phyloP scores from a whole-genome alignment of 208 protist species.

The Wallacemonas collosoma region DNA sequence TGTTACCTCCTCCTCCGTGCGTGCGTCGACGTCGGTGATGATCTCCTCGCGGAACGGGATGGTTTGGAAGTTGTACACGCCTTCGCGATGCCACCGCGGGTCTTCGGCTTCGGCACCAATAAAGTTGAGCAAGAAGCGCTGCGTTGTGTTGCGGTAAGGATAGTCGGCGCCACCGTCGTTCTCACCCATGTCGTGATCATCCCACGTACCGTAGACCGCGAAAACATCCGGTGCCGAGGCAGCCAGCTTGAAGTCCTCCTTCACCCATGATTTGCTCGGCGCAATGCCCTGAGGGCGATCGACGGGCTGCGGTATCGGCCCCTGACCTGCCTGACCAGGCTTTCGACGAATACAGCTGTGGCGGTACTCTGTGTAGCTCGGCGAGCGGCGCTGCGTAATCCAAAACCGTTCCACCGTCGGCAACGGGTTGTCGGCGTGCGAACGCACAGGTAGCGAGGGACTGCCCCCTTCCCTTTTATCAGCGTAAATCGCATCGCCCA shows the following conservation, averaged over 20 bases:
- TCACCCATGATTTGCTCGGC: not conserved
- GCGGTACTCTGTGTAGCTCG: constrained; percentile 68
- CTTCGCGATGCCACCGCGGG: constrained; percentile 50
- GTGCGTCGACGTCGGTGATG: constrained; percentile 10
- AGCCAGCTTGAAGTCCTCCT: constrained; percentile 12
- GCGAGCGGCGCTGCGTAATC: constrained; percentile 46
- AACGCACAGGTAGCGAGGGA: constrained; percentile 16
- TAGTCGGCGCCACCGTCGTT: constrained; percentile 86
- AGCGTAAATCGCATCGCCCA: constrained; percentile 86
- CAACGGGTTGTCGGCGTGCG: constrained; percentile 32
- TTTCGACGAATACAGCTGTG: constrained; percentile 38
- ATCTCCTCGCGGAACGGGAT: constrained; percentile 48
- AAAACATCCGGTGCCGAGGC: constrained; percentile 1
- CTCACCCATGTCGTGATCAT: constrained; percentile 90
- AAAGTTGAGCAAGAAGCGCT: constrained; percentile 82
- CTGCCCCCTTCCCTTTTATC: constrained; percentile 50
- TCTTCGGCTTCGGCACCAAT: constrained; percentile 43
- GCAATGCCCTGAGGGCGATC: not conserved
- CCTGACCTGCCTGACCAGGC: not conserved
- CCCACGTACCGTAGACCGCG: constrained; percentile 78
- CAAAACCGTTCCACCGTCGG: constrained; percentile 59
- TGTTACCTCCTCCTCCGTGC: not conserved
- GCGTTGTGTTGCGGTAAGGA: constrained; percentile 45
- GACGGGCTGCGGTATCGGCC: constrained; percentile 3
- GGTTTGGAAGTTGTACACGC: constrained; percentile 66